Base-by-base conservation (phyloP, 2,329 filamentous ascomycete species). In the Aspergillus fischeri region DNA sequence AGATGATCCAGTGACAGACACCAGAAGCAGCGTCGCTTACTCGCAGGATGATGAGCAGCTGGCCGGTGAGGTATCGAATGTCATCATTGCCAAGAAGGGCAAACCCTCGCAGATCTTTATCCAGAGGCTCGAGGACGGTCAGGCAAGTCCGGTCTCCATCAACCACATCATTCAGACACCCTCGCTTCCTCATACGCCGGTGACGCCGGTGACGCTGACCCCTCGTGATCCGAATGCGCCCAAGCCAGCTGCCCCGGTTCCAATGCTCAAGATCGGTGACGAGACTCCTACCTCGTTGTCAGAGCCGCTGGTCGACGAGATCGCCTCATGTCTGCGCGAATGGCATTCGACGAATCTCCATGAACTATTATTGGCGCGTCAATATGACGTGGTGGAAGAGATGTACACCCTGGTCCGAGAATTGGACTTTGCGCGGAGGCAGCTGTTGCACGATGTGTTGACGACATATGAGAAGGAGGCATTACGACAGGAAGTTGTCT, bases 321-420 rank as follows among this genome's bases (percentile, higher is more conserved):
- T 99, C 66, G 92, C 94, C 14, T 97, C 92, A 3, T 99, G 94
- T 72, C 78, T 99, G 61, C 86, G 94, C 65, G 94, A 99, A 81
- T 99, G 94, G 95, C 93, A 99, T 77, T 96, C 94, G 21, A 96
- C 92, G 20, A 95, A 97, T 70, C 82, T 99, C 17, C 95, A 99
- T 76, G 91, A 96, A 71, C 81, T 97, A 25, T 82, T 99, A 1
- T 83, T 99, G 8, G 86, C 86, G 21, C 85, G 91, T 59, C 86
- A 92, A 71, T 99, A 99, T 75, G 78, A 83, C 51, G 84, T 87
- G 54, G 79, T 99, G 55, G 91, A 96, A 66, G 86, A 88, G 61
- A 86, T 97, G 71, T 90, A 91, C 1, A 83, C 84, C 56, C 82
- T 97, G 54, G 89, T 97, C 48, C 84, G 87, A 51, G 86, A 87